These are phyloP conservation scores for Gryganskiella cystojenkinii DNA, from an alignment of 192 early-diverging fungal genomes.

Conservation along the genomic window DNA sequence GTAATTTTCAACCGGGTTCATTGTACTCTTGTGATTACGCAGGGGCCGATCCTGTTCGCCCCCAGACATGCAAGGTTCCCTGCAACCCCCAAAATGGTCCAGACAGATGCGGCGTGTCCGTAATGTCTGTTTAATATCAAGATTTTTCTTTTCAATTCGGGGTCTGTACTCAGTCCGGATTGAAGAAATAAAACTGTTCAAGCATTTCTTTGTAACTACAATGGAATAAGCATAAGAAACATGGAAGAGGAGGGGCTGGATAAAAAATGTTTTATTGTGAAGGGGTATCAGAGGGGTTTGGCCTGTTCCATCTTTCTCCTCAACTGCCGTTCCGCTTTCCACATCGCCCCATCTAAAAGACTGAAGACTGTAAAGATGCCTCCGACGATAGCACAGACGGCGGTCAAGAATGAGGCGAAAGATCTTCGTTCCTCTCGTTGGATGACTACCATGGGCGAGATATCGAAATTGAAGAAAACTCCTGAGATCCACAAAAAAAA, in stretches of 20 bases:
- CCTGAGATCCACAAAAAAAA: conserved; percentile 64
- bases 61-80: not conserved
- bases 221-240: too few species aligned
- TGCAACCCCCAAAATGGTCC: conserved; percentile 33
- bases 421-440: conserved; percentile 85
- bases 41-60: not conserved
- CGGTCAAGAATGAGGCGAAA: conserved; percentile 90
- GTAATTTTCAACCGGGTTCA: not conserved
- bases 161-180: too few species aligned
- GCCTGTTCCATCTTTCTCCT: conserved; percentile 86
- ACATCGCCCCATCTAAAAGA: conserved; percentile 88
- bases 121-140: not conserved
- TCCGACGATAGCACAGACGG: conserved; percentile 92
- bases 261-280: too few species aligned
- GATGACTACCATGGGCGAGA: conserved; percentile 95
- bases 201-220: too few species aligned
- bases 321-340: conserved; percentile 82
- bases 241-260: too few species aligned
- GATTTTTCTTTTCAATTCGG: too few species aligned
- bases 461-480: conserved; percentile 94
- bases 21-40: conserved; percentile 15
- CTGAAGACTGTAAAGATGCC: conserved; percentile 97
- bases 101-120: conserved; percentile 11
- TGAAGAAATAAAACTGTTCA: too few species aligned
- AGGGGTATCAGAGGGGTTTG: conserved; percentile 72